Percentiles rank a stretch among this genome's conserved stretches.
Conservation (phyloP, 208 protist species). For the Endotrypanum monterogeii region DNA sequence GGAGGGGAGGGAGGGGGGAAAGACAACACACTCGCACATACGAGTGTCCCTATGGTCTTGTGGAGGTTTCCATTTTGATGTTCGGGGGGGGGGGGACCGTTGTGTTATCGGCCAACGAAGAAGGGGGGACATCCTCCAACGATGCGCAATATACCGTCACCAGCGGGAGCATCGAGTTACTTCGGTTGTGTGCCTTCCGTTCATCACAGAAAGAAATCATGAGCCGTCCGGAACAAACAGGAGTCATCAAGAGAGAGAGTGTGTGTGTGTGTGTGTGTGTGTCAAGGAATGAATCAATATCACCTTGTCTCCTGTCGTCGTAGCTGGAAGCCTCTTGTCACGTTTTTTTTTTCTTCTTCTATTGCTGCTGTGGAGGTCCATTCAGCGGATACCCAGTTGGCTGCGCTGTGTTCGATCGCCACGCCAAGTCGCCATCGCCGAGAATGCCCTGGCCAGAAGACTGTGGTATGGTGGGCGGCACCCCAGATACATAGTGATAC, state of each 20-base stretch:
- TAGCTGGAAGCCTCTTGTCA: neutral
- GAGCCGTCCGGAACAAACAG: neutral
- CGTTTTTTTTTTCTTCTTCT: neutral
- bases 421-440: slow-evolving; percentile 14
- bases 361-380: neutral
- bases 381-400: slow-evolving; percentile 7
- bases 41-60: too few relatives aligned
- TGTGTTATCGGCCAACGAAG: too few relatives aligned
- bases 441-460: slow-evolving; percentile 14
- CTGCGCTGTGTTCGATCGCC: slow-evolving; percentile 7
- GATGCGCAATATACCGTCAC: too few relatives aligned
- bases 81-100: too few relatives aligned
- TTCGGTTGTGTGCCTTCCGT: neutral
- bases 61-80: too few relatives aligned
- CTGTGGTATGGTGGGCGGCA: neutral
- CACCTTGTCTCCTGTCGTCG: neutral
- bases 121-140: neutral
- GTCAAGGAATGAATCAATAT: neutral
- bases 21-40: neutral
- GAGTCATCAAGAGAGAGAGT: neutral
- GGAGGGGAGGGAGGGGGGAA: neutral
- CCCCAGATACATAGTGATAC: neutral
- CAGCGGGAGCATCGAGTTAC: neutral
- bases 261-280: neutral
- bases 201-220: too few relatives aligned